Evolutionary conservation across 768 basidiomycete species (phyloP).

Genomic region (Filobasidium wieringae): DNA sequence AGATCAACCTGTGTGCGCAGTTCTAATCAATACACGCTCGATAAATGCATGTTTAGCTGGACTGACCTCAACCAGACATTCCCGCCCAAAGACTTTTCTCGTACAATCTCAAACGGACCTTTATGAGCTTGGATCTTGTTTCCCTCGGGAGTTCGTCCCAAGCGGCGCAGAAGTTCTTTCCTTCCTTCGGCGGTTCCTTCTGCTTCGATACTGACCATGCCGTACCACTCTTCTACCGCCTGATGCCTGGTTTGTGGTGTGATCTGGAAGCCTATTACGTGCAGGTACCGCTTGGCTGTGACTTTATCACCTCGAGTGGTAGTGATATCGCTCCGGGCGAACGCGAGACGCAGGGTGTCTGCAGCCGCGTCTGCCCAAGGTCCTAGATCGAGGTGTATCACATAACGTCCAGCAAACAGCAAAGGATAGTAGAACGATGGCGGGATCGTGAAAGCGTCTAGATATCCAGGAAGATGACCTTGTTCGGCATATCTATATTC

Average conservation of each 20-base stretch:
- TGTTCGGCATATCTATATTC: conserved; percentile 23
- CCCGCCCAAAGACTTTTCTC: conserved; percentile 34
- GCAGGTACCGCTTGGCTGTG: conserved; percentile 37
- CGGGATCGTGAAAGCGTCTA: conserved; percentile 34
- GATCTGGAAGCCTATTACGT: conserved; percentile 36
- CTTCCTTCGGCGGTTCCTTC: conserved; percentile 39
- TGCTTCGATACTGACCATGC: conserved; percentile 36
- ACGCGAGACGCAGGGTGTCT: conserved; percentile 29
- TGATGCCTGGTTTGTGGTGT: neutral
- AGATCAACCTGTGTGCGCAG: too few relatives aligned
- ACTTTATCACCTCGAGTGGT: conserved; percentile 31
- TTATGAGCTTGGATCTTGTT: conserved; percentile 14
- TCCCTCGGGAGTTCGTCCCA: conserved; percentile 14
- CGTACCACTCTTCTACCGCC: conserved; percentile 26
- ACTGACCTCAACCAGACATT: conserved; percentile 33
- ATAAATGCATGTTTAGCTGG: neutral
- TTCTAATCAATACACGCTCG: neutral
- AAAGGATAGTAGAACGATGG: conserved; percentile 35
- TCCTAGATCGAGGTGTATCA: conserved; percentile 33
- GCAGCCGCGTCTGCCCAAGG: conserved; percentile 26
- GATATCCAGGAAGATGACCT: conserved; percentile 32
- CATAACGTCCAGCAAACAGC: conserved; percentile 31
- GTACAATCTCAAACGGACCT: conserved; percentile 38
- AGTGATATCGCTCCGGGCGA: conserved; percentile 35
- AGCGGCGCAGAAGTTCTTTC: conserved; percentile 25